Evolutionary conservation across 176 grass and related monocot species (phyloP), one percentile per base, ranked within the genome.

Genomic region (Lolium rigidum): DNA sequence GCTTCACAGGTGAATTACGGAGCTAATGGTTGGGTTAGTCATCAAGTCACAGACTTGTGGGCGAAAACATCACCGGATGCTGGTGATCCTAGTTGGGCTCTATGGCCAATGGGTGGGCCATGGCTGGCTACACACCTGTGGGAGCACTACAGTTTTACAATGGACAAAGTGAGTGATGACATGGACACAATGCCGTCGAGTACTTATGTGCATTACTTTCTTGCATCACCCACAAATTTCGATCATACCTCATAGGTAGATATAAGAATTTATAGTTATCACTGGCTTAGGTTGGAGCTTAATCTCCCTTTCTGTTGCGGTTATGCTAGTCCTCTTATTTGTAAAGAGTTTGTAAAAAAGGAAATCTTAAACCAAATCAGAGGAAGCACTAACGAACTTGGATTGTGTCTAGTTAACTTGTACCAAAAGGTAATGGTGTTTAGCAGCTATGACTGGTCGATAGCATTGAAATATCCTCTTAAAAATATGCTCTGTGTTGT

Each of bases 51-150:
- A 56, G 95, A 98, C 74, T 24, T 98, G 58, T 98, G 95, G 95
- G 95, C 93, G 44, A 98, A 98, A 92, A 92, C 95, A 75, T 98
- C 95, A 12, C 87, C 95, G 17, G 91, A 93, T 74, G 83, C 43
- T 43, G 95, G 95, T 75, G 86, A 95, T 56, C 93, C 95, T 85
- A 38, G 83, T 12, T 94, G 93, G 95, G 93, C 91, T 68, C 31
- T 95, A 57, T 98, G 95, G 95, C 95, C 95, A 37, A 95, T 98
- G 93, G 95, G 95, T 85, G 95, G 95, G 56, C 87, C 95, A 63
- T 98, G 95, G 95, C 91, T 98, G 60, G 90, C 93, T 41, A 98
- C 95, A 85, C 95, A 98, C 77, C 86, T 98, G 7, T 98, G 93
- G 93, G 95, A 95, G 81, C 93, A 98, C 78, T 98, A 98, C 77